Evolutionary conservation across 768 basidiomycete species (phyloP), one percentile per base, ranked within the genome.

Genomic region (Suillus alpinus): DNA sequence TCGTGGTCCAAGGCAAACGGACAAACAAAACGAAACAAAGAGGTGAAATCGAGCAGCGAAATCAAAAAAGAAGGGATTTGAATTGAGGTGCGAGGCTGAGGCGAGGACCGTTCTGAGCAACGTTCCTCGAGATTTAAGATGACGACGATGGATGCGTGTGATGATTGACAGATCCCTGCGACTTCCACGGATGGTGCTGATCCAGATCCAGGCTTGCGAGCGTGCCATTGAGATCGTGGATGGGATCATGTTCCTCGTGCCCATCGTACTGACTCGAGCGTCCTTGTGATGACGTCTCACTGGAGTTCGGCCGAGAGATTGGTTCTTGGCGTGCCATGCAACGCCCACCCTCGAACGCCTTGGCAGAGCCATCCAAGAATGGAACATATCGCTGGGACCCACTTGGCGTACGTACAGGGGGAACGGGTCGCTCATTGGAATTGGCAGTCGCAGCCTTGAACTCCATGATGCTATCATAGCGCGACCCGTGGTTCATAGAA

Each of bases 211-310:
- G 81, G 70, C 86, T 90, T 37, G 91, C 88, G 41, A 93, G 78
- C 32, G 87, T 90, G 23, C 88, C 87, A 66, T 89, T 92, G 57
- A 93, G 72, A 72, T 91, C 89, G 41, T 84, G 83, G 65, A 92
- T 81, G 34, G 71, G 56, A 61, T 87, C 86, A 18, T 80, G 77
- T 53, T 83, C 83, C 61, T 75, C 69, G 51, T 64, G 65, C 56
- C 63, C 40, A 60, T 69, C 65, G 60, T 67, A 71, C 55, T 68
- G 63, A 43, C 57, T 62, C 32, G 61, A 63, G 6, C 58, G 66
- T 39, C 68, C 69, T 31, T 69, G 69, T 29, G 70, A 66, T 26
- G 67, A 68, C 43, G 70, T 69, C 55, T 80, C 78, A 7, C 84
- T 81, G 18, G 86, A 86, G 3, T 77, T 68, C 39, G 85, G 83